phyloP scores from a whole-genome alignment of 768 basidiomycete genomes.

The Suillus variegatus region DNA sequence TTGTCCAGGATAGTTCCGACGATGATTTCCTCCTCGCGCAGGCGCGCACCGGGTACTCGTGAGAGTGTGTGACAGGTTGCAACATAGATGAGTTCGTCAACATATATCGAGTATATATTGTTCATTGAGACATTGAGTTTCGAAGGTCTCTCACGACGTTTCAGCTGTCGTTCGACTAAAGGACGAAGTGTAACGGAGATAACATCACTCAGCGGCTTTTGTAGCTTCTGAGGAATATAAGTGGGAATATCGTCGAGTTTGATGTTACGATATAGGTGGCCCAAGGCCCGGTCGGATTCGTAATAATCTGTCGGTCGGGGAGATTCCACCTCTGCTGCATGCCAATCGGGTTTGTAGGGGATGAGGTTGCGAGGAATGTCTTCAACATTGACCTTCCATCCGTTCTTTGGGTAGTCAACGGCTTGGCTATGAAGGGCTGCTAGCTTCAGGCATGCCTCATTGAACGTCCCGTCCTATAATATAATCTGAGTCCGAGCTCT shows the following conservation, averaged over 20 bases:
- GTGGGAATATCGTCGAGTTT: constrained; percentile 38
- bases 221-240: constrained; percentile 13
- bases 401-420: constrained; percentile 82
- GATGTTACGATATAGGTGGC: constrained; percentile 68
- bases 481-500: not conserved
- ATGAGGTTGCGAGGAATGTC: constrained; percentile 58
- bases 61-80: constrained; percentile 68
- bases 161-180: constrained; percentile 24
- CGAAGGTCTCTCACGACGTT: constrained; percentile 16
- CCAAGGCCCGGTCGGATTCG: constrained; percentile 67
- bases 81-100: constrained; percentile 70
- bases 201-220: constrained; percentile 33
- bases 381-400: constrained; percentile 59
- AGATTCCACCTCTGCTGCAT: constrained; percentile 55
- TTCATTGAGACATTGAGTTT: constrained; percentile 31
- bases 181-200: constrained; percentile 22
- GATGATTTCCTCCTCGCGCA: constrained; percentile 75
- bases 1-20: constrained; percentile 74
- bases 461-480: constrained; percentile 59
- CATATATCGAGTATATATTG: constrained; percentile 53
- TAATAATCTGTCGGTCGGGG: constrained; percentile 69
- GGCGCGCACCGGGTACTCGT: constrained; percentile 49
- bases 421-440: constrained; percentile 63
- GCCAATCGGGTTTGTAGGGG: constrained; percentile 79
- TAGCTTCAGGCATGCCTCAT: constrained; percentile 55